Evolutionary conservation across 1,284 basidiomycete species (phyloP).

Genomic region (Boletus calvinii): DNA sequence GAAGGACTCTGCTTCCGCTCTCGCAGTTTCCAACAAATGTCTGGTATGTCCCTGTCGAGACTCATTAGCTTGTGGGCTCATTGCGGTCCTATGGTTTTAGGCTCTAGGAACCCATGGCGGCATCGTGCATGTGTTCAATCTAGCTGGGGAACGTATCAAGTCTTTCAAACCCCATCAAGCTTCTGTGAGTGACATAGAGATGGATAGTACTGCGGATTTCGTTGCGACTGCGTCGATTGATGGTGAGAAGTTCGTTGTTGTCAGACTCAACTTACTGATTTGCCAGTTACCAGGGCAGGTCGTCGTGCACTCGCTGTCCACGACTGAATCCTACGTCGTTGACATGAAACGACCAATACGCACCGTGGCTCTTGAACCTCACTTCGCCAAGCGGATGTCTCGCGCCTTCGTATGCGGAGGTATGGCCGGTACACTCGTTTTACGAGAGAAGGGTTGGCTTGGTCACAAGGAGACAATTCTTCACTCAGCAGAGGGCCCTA

Average conservation of each 20-base stretch:
- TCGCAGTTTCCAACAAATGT: conserved; percentile 74
- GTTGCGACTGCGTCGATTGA: conserved; percentile 94
- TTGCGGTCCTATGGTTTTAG: conserved; percentile 38
- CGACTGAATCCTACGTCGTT: conserved; percentile 82
- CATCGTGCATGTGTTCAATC: conserved; percentile 84
- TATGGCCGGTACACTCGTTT: conserved; percentile 81
- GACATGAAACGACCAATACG: conserved; percentile 94
- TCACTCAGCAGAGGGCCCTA: conserved; percentile 89
- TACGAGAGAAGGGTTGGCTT: conserved; percentile 96
- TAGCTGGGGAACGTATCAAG: conserved; percentile 81
- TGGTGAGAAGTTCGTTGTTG: conserved; percentile 52
- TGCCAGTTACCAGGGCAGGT: conserved; percentile 68
- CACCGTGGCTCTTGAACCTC: conserved; percentile 87
- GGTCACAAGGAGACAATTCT: conserved; percentile 90
- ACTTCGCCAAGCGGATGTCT: conserved; percentile 79
- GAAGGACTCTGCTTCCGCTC: conserved; percentile 84
- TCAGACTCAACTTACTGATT: conserved; percentile 11
- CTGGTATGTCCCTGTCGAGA: conserved; percentile 51
- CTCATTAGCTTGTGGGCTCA: conserved; percentile 6
- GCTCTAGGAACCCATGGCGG: conserved; percentile 91
- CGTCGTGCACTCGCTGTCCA: conserved; percentile 82
- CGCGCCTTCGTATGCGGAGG: conserved; percentile 94
- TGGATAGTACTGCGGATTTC: conserved; percentile 88
- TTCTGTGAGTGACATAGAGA: conserved; percentile 80
- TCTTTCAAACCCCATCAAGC: conserved; percentile 94